phyloP scores from a whole-genome alignment of 2,329 filamentous ascomycete species.

The Trichoderma harzianum region DNA sequence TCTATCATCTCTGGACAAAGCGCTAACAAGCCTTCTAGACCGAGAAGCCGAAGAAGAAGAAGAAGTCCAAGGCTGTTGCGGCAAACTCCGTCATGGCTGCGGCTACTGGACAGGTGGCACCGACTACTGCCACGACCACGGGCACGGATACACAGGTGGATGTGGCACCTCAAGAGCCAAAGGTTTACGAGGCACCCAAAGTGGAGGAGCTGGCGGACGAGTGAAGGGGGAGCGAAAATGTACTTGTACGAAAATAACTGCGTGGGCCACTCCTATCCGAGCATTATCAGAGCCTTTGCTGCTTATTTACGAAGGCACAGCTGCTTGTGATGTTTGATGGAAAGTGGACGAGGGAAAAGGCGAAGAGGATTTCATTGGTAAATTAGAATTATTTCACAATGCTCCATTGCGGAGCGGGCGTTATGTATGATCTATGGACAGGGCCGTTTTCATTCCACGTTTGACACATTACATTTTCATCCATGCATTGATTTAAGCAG shows the following conservation, averaged over 20 bases:
- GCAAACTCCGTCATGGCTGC: constrained; percentile 47
- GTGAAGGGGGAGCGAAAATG: constrained; percentile 34
- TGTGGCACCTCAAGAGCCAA: constrained; percentile 39
- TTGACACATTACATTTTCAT: not conserved
- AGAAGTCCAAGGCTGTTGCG: constrained; percentile 44
- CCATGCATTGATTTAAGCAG: not conserved
- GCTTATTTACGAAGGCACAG: not conserved
- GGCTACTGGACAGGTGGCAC: constrained; percentile 50
- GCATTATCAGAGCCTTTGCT: not conserved
- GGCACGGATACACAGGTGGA: constrained; percentile 54
- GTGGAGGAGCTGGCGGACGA: constrained; percentile 53
- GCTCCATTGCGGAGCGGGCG: not conserved
- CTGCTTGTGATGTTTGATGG: not conserved
- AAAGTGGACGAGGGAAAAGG: not conserved
- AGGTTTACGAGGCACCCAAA: constrained; percentile 48
- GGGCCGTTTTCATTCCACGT: not conserved
- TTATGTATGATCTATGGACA: constrained; percentile 10
- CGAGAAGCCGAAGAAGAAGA: constrained; percentile 52
- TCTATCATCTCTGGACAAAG: not conserved
- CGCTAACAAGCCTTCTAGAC: constrained; percentile 29
- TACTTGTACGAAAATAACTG: constrained; percentile 7
- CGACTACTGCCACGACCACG: constrained; percentile 54
- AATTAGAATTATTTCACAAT: constrained; percentile 2
- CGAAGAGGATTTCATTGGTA: constrained; percentile 1
- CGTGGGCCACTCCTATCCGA: not conserved